Evolutionary conservation across 345 rosid species (phyloP).

Genomic region (Mallotus nudiflorus): DNA sequence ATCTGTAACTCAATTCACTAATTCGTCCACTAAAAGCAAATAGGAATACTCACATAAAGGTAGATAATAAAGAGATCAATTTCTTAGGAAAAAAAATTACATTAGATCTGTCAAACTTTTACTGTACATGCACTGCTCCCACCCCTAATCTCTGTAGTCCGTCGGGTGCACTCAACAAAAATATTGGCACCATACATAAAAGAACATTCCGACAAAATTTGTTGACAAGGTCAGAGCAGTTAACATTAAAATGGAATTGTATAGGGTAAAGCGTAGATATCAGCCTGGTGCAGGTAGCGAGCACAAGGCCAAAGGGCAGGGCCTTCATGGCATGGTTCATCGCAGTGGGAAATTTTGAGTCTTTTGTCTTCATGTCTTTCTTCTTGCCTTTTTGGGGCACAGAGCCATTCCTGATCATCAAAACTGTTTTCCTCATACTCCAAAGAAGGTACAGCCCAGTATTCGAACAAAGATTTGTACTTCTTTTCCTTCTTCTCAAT

Average conservation of each 20-base stretch:
- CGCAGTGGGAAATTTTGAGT: slow-evolving; percentile 7
- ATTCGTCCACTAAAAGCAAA: no score
- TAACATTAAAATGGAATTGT: slow-evolving; percentile 50
- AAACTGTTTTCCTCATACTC: slow-evolving; percentile 2
- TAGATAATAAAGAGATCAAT: no score
- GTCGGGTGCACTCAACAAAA: background rate
- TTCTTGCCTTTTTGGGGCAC: slow-evolving; percentile 20
- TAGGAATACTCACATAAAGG: no score
- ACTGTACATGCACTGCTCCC: background rate
- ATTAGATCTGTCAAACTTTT: background rate
- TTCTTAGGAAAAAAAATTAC: background rate
- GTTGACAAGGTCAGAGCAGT: no score
- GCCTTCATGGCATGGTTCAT: background rate
- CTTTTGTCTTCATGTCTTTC: background rate
- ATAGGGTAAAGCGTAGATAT: slow-evolving; percentile 60
- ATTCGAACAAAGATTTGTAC: slow-evolving; percentile 42
- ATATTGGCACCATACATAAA: background rate
- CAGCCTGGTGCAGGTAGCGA: slow-evolving; percentile 39
- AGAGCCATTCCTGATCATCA: slow-evolving; percentile 61
- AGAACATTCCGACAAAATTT: background rate
- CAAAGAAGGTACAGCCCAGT: slow-evolving; percentile 42
- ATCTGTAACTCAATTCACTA: no score
- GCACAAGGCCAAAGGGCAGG: slow-evolving; percentile 41
- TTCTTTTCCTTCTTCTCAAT: background rate
- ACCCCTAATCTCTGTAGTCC: background rate